A percentile compares a stretch with the other conserved stretches of the same genome.
Evolutionary conservation across 805 yeast species (phyloP).

Genomic region (Yarrowia phangngaensis): DNA sequence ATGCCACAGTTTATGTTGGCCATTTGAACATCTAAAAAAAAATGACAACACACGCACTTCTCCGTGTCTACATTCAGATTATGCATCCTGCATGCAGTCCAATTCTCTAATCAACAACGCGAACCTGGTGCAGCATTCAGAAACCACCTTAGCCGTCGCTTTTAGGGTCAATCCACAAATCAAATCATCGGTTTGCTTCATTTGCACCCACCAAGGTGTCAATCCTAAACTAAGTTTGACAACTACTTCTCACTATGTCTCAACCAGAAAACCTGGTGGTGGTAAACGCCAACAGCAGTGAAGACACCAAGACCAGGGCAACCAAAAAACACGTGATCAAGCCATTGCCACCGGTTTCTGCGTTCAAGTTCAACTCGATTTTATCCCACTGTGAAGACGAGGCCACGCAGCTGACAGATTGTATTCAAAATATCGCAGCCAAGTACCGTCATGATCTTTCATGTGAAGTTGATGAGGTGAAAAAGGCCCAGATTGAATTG

Average conservation of each 20-base stretch:
- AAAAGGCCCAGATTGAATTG: constrained; percentile 28
- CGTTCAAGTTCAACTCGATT: constrained; percentile 29
- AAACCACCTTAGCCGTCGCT: no score
- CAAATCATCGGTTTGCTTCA: no score
- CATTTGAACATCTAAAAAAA: no score
- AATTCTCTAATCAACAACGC: no score
- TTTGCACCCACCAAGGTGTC: no score
- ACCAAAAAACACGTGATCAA: constrained; percentile 2
- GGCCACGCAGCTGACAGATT: constrained; percentile 24
- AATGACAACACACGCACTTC: no score
- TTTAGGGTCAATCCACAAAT: no score
- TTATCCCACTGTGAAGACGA: constrained; percentile 15
- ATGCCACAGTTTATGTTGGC: no score
- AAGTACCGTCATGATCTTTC: constrained; percentile 30
- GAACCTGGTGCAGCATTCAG: no score
- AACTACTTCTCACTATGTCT: constrained; percentile 13
- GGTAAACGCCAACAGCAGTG: constrained; percentile 3
- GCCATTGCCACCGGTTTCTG: constrained; percentile 27
- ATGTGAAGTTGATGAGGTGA: constrained; percentile 29
- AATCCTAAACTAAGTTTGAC: no score
- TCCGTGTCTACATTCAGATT: no score
- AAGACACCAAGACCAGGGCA: neutral
- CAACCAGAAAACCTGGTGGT: constrained; percentile 20
- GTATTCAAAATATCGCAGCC: constrained; percentile 17
- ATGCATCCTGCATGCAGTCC: no score